Conservation (phyloP, 768 basidiomycete genomes). For the Artomyces pyxidatus region DNA sequence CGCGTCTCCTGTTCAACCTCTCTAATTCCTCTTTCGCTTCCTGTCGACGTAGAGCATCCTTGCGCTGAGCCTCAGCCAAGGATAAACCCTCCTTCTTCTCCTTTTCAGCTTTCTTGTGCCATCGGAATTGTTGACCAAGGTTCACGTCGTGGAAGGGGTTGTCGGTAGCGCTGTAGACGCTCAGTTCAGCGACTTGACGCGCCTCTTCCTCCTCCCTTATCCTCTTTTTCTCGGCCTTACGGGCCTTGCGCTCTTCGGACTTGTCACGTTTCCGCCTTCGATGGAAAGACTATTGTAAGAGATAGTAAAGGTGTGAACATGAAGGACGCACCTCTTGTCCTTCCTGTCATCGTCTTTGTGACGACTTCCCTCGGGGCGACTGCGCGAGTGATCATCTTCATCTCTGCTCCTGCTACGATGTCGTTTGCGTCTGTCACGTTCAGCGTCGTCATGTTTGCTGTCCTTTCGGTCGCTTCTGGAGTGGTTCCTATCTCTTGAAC, state of each 20-base stretch:
- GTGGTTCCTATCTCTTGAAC: constrained; percentile 1
- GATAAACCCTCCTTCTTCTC: constrained; percentile 84
- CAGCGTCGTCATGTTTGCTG: constrained; percentile 15
- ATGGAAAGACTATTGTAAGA: neutral
- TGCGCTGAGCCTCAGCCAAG: constrained; percentile 65
- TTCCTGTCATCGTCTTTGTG: constrained; percentile 17
- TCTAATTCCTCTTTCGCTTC: constrained; percentile 97
- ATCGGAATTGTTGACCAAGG: constrained; percentile 91
- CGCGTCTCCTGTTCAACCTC: constrained; percentile 79
- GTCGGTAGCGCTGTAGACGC: constrained; percentile 92
- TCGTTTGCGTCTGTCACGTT: constrained; percentile 17
- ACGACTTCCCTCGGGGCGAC: too few relatives aligned
- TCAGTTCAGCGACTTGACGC: constrained; percentile 87
- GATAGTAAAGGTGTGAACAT: neutral
- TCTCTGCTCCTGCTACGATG: constrained; percentile 22
- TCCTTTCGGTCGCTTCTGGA: neutral
- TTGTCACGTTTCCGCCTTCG: constrained; percentile 75
- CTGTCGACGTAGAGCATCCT: constrained; percentile 71
- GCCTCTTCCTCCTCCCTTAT: constrained; percentile 83
- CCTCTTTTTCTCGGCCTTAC: constrained; percentile 84
- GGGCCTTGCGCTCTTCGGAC: constrained; percentile 75
- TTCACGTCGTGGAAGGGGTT: constrained; percentile 99
- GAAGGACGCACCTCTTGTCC: constrained; percentile 39
- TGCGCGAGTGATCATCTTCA: constrained; percentile 16
- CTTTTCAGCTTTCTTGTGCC: constrained; percentile 98